phyloP scores from a whole-genome alignment of 1,284 basidiomycete genomes.

The Apiotrichum porosum region DNA sequence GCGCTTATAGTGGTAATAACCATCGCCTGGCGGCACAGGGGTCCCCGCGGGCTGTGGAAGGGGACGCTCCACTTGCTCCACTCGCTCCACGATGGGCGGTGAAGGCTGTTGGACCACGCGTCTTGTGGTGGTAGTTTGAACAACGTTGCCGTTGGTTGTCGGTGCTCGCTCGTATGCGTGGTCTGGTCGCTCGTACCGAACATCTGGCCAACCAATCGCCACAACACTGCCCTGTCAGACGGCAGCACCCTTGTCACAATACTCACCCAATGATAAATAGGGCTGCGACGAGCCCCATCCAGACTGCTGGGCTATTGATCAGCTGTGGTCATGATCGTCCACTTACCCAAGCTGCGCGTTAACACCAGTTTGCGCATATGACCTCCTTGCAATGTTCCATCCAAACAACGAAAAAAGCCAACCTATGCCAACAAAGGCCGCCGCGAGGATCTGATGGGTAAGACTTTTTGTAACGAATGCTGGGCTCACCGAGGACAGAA shows the following conservation, averaged over 20 bases:
- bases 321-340: neutral
- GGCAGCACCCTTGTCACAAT: constrained; percentile 27
- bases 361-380: constrained; percentile 25
- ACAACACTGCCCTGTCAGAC: too few relatives aligned
- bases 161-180: too few relatives aligned
- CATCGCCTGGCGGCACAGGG: constrained; percentile 21
- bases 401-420: constrained; percentile 42
- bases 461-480: too few relatives aligned
- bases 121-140: too few relatives aligned
- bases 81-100: too few relatives aligned
- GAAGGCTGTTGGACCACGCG: too few relatives aligned
- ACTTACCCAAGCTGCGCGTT: constrained; percentile 32
- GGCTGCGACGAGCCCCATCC: constrained; percentile 39
- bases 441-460: too few relatives aligned
- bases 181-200: too few relatives aligned
- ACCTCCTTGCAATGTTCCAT: constrained; percentile 38
- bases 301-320: constrained; percentile 22
- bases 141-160: too few relatives aligned
- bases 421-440: constrained; percentile 20
- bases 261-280: constrained; percentile 27
- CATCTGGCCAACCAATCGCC: too few relatives aligned
- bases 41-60: too few relatives aligned
- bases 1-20: constrained; percentile 46
- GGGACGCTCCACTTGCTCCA: constrained; percentile 12
- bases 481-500: constrained; percentile 27